Conservation (phyloP, 352 stramenopile genomes). For the Phytophthora crassamura region DNA sequence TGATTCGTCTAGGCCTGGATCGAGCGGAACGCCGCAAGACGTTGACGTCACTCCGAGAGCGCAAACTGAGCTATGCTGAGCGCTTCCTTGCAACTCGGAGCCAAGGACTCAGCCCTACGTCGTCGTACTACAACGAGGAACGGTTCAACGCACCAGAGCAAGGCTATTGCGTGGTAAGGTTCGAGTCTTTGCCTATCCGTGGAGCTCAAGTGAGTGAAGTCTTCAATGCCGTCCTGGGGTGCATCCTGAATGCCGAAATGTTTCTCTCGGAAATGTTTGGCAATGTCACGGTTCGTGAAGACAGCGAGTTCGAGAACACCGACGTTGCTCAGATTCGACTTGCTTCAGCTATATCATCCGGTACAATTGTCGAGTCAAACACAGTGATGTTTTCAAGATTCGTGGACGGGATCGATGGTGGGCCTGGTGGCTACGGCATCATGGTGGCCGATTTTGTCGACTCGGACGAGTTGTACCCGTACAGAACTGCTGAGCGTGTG, state of each 20-base stretch:
- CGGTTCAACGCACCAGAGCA: slow-evolving; percentile 39
- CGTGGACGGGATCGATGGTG: not conserved
- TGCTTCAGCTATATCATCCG: slow-evolving; percentile 24
- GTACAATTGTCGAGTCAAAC: slow-evolving; percentile 24
- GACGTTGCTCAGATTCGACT: slow-evolving; percentile 50
- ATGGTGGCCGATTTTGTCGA: slow-evolving; percentile 42
- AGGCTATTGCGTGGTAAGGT: slow-evolving; percentile 45
- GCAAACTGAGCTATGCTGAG: slow-evolving; percentile 27
- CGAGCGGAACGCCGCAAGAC: slow-evolving; percentile 25
- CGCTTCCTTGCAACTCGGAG: slow-evolving; percentile 35
- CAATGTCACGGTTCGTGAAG: too few relatives aligned
- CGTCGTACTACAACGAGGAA: slow-evolving; percentile 35
- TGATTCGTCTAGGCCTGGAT: slow-evolving; percentile 28
- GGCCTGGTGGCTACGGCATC: slow-evolving; percentile 12
- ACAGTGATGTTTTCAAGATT: slow-evolving; percentile 27
- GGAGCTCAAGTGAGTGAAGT: slow-evolving; percentile 32
- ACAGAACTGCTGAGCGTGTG: slow-evolving; percentile 30
- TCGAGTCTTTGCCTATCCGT: slow-evolving; percentile 45
- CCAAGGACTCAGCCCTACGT: slow-evolving; percentile 20
- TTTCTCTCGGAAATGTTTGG: slow-evolving; percentile 56
- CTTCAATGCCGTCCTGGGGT: slow-evolving; percentile 45
- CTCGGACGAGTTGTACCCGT: slow-evolving; percentile 49
- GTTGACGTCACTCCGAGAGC: slow-evolving; percentile 33
- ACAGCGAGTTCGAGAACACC: slow-evolving; percentile 48
- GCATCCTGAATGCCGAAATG: slow-evolving; percentile 56